Percentiles rank a stretch among this genome's conserved stretches.
phyloP scores from a whole-genome alignment of 1,284 basidiomycete species.

The Fistulina hepatica region DNA sequence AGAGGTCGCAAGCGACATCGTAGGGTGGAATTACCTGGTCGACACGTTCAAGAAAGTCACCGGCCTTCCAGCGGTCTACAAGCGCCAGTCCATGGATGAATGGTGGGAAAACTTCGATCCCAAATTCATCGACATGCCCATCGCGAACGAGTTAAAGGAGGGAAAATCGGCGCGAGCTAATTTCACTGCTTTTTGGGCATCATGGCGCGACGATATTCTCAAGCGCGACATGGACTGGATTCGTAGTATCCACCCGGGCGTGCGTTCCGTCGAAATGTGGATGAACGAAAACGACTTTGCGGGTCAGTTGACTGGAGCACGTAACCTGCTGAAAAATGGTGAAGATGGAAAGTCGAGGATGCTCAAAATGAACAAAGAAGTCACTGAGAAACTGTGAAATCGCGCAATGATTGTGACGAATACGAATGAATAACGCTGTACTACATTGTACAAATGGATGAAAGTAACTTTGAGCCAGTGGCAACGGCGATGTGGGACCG shows the following conservation, averaged over 20 bases:
- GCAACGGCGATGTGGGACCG: too few relatives aligned
- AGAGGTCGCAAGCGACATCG: conserved; percentile 31
- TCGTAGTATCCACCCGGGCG: conserved; percentile 6
- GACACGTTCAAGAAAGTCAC: conserved; percentile 33
- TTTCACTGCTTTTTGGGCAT: conserved; percentile 7
- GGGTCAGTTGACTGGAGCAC: background rate
- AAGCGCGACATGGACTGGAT: conserved; percentile 9
- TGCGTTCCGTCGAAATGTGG: conserved; percentile 7
- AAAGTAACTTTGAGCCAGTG: too few relatives aligned
- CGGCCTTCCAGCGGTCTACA: conserved; percentile 29
- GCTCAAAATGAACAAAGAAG: too few relatives aligned
- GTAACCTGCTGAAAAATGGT: conserved; percentile 12
- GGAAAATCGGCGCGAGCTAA: too few relatives aligned
- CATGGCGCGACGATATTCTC: conserved; percentile 5
- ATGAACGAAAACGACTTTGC: conserved; percentile 7
- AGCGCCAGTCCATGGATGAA: conserved; percentile 29
- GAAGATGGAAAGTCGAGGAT: conserved; percentile 6
- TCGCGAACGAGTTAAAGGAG: conserved; percentile 28
- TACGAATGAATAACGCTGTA: too few relatives aligned
- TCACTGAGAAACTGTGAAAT: too few relatives aligned
- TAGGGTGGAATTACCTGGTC: conserved; percentile 33
- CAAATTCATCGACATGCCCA: conserved; percentile 22
- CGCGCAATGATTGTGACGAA: too few relatives aligned
- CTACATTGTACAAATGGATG: too few relatives aligned
- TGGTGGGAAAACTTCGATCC: conserved; percentile 27